Evolutionary conservation across 2,329 filamentous ascomycete genomes (phyloP).

Genomic region (Metarhizium robertsii): DNA sequence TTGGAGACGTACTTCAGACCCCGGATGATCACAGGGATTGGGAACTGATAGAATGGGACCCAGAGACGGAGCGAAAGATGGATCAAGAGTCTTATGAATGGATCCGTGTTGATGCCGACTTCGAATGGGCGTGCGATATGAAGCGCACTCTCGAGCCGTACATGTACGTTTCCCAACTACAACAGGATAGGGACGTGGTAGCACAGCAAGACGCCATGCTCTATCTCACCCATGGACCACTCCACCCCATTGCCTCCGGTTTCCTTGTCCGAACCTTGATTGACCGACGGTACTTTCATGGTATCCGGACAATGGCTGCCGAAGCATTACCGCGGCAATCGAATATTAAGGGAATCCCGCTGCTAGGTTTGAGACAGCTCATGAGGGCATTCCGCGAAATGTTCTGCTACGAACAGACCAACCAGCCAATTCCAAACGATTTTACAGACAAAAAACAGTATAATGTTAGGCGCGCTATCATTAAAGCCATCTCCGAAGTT

Average conservation of each 20-base stretch:
- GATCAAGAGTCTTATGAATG: conserved; percentile 95
- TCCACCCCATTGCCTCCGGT: conserved; percentile 76
- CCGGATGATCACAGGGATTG: conserved; percentile 76
- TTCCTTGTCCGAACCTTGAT: conserved; percentile 84
- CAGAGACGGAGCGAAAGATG: conserved; percentile 84
- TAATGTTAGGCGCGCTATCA: conserved; percentile 73
- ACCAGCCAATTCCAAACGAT: conserved; percentile 80
- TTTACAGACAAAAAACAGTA: conserved; percentile 84
- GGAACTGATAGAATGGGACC: conserved; percentile 81
- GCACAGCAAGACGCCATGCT: conserved; percentile 74
- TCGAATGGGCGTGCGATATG: conserved; percentile 92
- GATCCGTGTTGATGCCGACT: conserved; percentile 96
- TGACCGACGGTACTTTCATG: conserved; percentile 87
- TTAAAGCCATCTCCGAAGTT: conserved; percentile 69
- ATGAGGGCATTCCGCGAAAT: conserved; percentile 79
- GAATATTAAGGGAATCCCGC: conserved; percentile 52
- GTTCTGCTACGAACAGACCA: conserved; percentile 72
- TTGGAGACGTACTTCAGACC: conserved; percentile 82
- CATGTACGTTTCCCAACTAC: conserved; percentile 96
- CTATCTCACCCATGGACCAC: conserved; percentile 56
- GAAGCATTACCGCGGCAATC: conserved; percentile 70
- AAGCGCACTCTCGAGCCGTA: conserved; percentile 77
- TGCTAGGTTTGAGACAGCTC: conserved; percentile 76
- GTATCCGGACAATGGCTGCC: conserved; percentile 80
- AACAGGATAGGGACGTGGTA: conserved; percentile 93